Conservation (phyloP, 148 eudicot species). For the Silene conica region DNA sequence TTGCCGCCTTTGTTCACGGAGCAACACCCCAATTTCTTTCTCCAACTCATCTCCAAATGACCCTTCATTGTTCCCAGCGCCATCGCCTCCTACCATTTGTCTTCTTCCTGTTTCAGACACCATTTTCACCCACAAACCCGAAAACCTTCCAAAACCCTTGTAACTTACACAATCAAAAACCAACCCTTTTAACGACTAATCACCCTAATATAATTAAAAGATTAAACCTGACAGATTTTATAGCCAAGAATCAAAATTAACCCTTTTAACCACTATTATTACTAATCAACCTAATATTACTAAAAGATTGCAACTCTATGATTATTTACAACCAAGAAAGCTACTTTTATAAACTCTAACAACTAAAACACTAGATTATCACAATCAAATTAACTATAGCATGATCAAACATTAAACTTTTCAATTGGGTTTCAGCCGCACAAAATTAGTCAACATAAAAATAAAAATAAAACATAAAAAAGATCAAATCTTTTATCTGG, state of each 20-base stretch:
- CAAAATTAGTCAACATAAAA: conserved; percentile 12
- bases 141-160: conserved; percentile 28
- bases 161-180: conserved; percentile 21
- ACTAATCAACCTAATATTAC: neutral
- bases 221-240: conserved; percentile 15
- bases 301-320: conserved; percentile 13
- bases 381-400: neutral
- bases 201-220: neutral
- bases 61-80: conserved; percentile 54
- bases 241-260: conserved; percentile 29
- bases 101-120: conserved; percentile 67
- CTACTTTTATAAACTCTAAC: conserved; percentile 2
- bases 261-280: conserved; percentile 15
- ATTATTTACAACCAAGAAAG: conserved; percentile 17
- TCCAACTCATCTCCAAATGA: conserved; percentile 83
- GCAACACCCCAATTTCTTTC: conserved; percentile 68
- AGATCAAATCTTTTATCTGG: conserved; percentile 23
- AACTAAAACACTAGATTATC: neutral
- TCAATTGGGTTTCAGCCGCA: conserved; percentile 14
- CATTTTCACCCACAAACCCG: conserved; percentile 42
- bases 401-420: conserved; percentile 23
- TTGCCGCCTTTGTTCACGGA: conserved; percentile 60
- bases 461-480: neutral
- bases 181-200: conserved; percentile 18
- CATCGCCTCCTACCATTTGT: conserved; percentile 37